phyloP scores from a whole-genome alignment of 2,329 filamentous ascomycete species.

The Amphichorda felina region DNA sequence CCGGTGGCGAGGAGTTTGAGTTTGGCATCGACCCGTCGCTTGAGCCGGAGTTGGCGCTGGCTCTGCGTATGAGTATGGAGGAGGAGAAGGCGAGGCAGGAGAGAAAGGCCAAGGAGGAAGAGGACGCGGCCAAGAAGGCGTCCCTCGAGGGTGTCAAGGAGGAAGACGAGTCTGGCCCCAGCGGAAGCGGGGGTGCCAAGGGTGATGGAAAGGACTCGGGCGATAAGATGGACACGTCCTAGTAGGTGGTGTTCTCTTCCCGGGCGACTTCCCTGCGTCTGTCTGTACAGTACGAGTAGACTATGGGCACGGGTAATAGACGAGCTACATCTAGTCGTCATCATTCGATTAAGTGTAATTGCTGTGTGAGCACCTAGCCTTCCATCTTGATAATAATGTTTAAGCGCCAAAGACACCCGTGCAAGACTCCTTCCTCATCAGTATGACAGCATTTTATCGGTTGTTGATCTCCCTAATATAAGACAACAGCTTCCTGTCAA shows the following conservation, averaged over 20 bases:
- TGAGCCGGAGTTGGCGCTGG: conserved; percentile 89
- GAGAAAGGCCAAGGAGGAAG: conserved; percentile 67
- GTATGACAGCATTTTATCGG: too few species aligned
- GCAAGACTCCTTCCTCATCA: too few species aligned
- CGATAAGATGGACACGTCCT: conserved; percentile 86
- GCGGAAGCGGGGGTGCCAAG: conserved; percentile 29
- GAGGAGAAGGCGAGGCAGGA: conserved; percentile 93
- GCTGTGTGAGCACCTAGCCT: too few species aligned
- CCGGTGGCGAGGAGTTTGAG: conserved; percentile 50
- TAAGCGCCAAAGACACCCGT: too few species aligned
- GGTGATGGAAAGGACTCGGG: conserved; percentile 28
- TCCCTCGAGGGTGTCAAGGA: conserved; percentile 74
- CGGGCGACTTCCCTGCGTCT: background rate
- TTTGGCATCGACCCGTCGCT: conserved; percentile 85
- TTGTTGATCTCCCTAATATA: conserved; percentile 67
- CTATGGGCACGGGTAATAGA: background rate
- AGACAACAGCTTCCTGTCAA: conserved; percentile 73
- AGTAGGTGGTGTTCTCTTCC: conserved; percentile 4
- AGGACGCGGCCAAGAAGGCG: conserved; percentile 60
- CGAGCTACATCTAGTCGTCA: background rate
- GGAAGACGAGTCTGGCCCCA: conserved; percentile 52
- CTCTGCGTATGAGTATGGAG: conserved; percentile 93
- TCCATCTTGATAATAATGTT: too few species aligned
- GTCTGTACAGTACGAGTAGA: background rate
- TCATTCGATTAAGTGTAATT: background rate